Base-by-base conservation (phyloP, 176 grass and related monocot species). In the Cenchrus fungigraminus region DNA sequence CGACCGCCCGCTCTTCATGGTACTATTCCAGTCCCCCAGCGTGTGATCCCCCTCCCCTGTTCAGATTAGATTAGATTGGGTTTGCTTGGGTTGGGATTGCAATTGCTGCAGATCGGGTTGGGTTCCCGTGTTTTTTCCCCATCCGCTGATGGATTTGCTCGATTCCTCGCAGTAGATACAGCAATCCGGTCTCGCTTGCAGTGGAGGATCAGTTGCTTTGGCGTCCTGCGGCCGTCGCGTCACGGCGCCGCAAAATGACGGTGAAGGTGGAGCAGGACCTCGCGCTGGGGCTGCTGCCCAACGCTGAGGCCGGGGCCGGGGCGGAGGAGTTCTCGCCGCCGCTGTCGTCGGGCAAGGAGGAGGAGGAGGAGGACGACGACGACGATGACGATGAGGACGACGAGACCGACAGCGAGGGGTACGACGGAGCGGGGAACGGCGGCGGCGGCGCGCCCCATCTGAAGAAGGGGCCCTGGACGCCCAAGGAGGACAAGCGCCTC, bases 381-480 rank as follows among this genome's bases (percentile, higher is more conserved):
- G 73, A 68, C 0, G 83, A 25, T 25, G 25, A 86, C 0, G 75
- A 31, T 4, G 42, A 57, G 5, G 43, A 11, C 12, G 43, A 11
- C 3, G 60, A 73, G 34, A 68, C 51, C 28, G 62, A 72, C 0
- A 70, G 59, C 28, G 72, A 86, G 3, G 87, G 42, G 0, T 64
- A 65, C 44, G 28, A 15, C 1, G 46, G 17, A 32, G 43, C 64
- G 8, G 62, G 28, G 43, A 64, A 20, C 10, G 79, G n/a, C 19
- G 31, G 49, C 3, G 79, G 49, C 3, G 79, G 66, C 6, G 59
- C 20, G n/a, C 49, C 69, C 0, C 14, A 42, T 15, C 79, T 97
- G 77, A 97, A 82, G 78, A 97, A 97, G 84, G 95, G 95, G 6
- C 92, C 95, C 3, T 97, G 95, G 95, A 94, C 90, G 40, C 80